A percentile compares a stretch with the other conserved stretches of the same genome.
These are phyloP conservation scores for Falciphora oryzae DNA, from an alignment of 2,329 filamentous ascomycete genomes.

Conservation along the genomic window DNA sequence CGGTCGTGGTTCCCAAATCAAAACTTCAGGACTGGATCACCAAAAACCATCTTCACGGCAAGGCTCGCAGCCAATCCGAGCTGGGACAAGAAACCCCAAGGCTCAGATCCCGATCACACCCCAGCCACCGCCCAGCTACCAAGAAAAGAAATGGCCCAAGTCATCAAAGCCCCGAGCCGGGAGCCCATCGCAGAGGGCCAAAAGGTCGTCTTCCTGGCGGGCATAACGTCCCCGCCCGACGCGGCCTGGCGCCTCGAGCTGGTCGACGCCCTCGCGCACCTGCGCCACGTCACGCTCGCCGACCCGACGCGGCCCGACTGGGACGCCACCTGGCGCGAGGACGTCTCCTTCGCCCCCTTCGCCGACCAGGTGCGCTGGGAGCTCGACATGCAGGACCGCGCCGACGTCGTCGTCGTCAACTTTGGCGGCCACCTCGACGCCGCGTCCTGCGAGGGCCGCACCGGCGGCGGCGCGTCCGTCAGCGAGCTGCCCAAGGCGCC, in stretches of 20 bases:
- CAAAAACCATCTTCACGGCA: too few relatives aligned
- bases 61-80: too few relatives aligned
- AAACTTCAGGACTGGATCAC: too few relatives aligned
- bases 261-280: slow-evolving; percentile 30
- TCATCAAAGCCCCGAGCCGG: not conserved
- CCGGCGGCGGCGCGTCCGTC: not conserved
- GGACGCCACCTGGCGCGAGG: slow-evolving; percentile 47
- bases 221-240: slow-evolving; percentile 40
- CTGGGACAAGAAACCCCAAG: too few relatives aligned
- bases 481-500: not conserved
- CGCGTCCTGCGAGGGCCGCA: not conserved
- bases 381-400: slow-evolving; percentile 46
- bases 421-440: slow-evolving; percentile 33
- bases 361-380: slow-evolving; percentile 56
- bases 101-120: too few relatives aligned
- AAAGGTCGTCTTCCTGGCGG: slow-evolving; percentile 50
- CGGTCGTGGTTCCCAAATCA: too few relatives aligned
- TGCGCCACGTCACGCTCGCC: slow-evolving; percentile 44
- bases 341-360: slow-evolving; percentile 40
- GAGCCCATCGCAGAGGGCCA: not conserved
- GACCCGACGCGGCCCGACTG: slow-evolving; percentile 53
- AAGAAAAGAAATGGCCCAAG: not conserved
- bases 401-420: slow-evolving; percentile 50
- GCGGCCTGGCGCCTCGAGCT: slow-evolving; percentile 44
- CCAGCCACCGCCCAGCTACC: not conserved